Conservation (phyloP, 129 eudicot species). For the Scalesia atractyloides region DNA sequence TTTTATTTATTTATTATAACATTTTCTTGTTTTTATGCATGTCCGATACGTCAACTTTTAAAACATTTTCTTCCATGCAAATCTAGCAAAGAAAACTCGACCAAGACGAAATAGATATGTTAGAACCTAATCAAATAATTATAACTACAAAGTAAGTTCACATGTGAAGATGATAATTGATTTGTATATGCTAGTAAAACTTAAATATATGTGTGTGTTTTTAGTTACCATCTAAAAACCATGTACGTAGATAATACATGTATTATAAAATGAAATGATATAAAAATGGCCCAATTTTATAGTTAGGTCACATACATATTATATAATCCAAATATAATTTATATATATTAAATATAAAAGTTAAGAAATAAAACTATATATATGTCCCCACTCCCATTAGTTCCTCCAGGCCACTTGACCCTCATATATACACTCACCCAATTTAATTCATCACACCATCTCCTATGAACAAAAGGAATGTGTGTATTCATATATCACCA, state of each 20-base stretch:
- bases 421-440: constrained; percentile 36
- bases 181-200: no score
- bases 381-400: constrained; percentile 59
- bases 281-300: constrained; percentile 7
- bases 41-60: no score
- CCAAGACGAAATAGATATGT: no score
- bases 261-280: not conserved
- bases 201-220: no score
- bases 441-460: constrained; percentile 41
- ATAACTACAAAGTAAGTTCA: no score
- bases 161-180: no score
- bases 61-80: no score
- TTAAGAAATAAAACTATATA: constrained; percentile 43
- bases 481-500: constrained; percentile 38
- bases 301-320: constrained; percentile 22
- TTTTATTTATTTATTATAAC: no score
- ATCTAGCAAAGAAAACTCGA: no score
- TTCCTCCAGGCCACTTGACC: constrained; percentile 48
- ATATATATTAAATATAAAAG: not conserved
- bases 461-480: constrained; percentile 48
- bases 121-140: no score
- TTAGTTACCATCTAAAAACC: no score
- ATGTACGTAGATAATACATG: not conserved
- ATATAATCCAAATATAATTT: not conserved
- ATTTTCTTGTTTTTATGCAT: no score